Conservation (phyloP, 768 basidiomycete species). For the Macrolepiota fuliginosa region DNA sequence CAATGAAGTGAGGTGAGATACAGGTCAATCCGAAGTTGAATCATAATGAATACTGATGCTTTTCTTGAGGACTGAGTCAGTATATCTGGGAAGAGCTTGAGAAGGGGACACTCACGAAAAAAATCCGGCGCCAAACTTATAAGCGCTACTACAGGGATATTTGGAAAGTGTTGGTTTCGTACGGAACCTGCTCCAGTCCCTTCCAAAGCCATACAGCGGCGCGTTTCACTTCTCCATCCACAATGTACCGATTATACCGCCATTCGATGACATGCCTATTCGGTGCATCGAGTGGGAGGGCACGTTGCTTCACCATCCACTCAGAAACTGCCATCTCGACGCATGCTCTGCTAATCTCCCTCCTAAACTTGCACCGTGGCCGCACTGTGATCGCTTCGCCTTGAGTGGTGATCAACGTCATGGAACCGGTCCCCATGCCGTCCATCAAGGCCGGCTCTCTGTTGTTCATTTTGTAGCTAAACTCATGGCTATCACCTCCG, state of each 20-base stretch:
- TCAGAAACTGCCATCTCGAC: constrained; percentile 2
- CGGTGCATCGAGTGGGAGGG: not conserved
- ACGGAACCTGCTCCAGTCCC: not conserved
- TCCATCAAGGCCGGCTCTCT: too few relatives aligned
- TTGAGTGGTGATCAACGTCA: not conserved
- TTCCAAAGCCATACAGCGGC: constrained; percentile 9
- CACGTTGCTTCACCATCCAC: constrained; percentile 4
- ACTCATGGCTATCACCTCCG: not conserved
- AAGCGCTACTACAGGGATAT: not conserved
- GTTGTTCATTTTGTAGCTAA: not conserved
- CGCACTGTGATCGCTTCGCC: not conserved
- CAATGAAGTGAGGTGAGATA: too few relatives aligned
- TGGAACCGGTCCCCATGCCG: not conserved
- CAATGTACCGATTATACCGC: not conserved
- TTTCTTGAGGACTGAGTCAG: not conserved
- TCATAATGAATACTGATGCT: too few relatives aligned
- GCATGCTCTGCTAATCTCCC: not conserved
- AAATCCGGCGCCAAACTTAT: too few relatives aligned
- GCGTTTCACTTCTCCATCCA: not conserved
- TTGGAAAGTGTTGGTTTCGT: not conserved
- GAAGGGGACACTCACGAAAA: not conserved
- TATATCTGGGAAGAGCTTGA: not conserved
- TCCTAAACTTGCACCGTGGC: not conserved
- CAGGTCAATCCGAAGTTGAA: too few relatives aligned
- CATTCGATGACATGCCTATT: not conserved